Evolutionary conservation across 2,329 filamentous ascomycete species (phyloP).

Genomic region (Alternaria novae-zelandiae): DNA sequence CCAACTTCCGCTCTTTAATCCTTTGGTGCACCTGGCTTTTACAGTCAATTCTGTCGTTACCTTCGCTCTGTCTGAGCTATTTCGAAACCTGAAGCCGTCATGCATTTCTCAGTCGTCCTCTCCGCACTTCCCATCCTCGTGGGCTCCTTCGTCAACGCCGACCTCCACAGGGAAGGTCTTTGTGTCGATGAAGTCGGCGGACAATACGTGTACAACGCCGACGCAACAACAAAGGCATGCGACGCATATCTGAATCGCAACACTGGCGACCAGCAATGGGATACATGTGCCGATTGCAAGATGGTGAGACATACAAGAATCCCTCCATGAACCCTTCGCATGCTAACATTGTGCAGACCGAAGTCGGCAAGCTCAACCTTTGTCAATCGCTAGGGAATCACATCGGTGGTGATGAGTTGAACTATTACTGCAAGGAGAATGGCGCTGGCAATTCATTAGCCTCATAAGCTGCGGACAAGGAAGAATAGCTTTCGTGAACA

Average conservation of each 20-base stretch:
- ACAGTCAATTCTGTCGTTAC: neutral
- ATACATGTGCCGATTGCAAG: slow-evolving; percentile 36
- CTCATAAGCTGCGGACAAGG: neutral
- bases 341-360: slow-evolving; percentile 12
- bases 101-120: slow-evolving; percentile 26
- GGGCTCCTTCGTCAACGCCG: slow-evolving; percentile 24
- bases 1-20: neutral
- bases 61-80: neutral
- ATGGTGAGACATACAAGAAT: slow-evolving; percentile 20
- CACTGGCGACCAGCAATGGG: slow-evolving; percentile 34
- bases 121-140: slow-evolving; percentile 16
- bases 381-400: slow-evolving; percentile 32
- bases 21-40: slow-evolving; percentile 8
- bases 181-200: slow-evolving; percentile 27
- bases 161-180: slow-evolving; percentile 27
- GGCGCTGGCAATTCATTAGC: slow-evolving; percentile 22
- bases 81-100: slow-evolving; percentile 7
- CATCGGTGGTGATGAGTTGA: slow-evolving; percentile 38
- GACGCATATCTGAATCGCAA: slow-evolving; percentile 30
- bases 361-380: slow-evolving; percentile 25
- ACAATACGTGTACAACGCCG: slow-evolving; percentile 30
- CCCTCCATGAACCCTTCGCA: neutral
- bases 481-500: neutral
- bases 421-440: slow-evolving; percentile 34
- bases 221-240: slow-evolving; percentile 29